Conservation (phyloP, 352 stramenopile genomes). For the Pythium rhizo-oryzae region DNA sequence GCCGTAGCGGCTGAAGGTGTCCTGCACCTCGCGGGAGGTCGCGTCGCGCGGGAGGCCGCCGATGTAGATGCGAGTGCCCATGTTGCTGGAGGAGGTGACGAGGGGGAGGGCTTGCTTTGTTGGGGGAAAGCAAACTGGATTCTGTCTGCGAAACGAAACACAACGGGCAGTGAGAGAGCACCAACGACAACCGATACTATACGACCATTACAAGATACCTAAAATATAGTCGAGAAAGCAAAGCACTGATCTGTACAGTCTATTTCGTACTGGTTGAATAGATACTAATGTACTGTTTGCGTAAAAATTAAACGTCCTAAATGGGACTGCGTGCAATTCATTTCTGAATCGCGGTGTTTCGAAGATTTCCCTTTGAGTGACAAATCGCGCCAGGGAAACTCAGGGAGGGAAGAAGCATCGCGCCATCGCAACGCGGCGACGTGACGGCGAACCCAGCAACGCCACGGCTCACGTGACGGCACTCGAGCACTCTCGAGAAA, state of each 20-base stretch:
- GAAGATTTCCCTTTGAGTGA: slow-evolving; percentile 22
- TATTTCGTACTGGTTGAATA: slow-evolving; percentile 22
- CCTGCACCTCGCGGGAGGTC: slow-evolving; percentile 81
- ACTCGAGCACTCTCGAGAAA: no score
- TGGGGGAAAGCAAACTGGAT: slow-evolving; percentile 22
- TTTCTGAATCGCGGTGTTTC: slow-evolving; percentile 24
- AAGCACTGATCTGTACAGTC: no score
- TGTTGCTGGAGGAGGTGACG: slow-evolving; percentile 29
- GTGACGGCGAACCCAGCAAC: background rate
- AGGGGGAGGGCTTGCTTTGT: slow-evolving; percentile 11
- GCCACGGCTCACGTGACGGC: background rate
- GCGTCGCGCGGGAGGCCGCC: slow-evolving; percentile 80
- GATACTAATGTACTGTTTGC: background rate
- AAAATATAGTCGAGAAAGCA: no score
- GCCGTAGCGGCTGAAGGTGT: slow-evolving; percentile 82
- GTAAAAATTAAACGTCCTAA: background rate
- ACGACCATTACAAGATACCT: background rate
- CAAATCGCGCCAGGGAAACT: slow-evolving; percentile 26
- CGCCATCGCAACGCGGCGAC: background rate
- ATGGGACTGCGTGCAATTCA: slow-evolving; percentile 21
- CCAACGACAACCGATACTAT: slow-evolving; percentile 11
- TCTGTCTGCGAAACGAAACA: slow-evolving; percentile 21
- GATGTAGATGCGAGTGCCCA: slow-evolving; percentile 85
- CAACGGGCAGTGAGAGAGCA: slow-evolving; percentile 1
- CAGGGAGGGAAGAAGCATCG: background rate